Percentiles rank a stretch among this genome's conserved stretches.
phyloP scores from a whole-genome alignment of 768 basidiomycete genomes.

The Scleroderma bovista region DNA sequence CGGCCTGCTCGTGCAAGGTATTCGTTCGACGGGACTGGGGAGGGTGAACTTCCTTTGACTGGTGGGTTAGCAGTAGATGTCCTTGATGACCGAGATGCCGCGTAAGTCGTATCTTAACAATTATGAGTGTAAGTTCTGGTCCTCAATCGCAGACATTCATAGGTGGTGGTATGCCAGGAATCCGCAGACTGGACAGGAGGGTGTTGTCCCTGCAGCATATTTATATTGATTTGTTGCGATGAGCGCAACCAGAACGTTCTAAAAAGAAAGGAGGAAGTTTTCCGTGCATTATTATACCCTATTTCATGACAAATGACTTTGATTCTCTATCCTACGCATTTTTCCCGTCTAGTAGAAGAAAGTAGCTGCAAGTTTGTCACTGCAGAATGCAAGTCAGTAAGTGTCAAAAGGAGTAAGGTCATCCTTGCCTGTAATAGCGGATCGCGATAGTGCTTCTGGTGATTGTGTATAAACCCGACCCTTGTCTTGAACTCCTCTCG shows the following conservation, averaged over 20 bases:
- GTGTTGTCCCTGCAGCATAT: constrained; percentile 90
- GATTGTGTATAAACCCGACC: constrained; percentile 74
- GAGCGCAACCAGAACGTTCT: constrained; percentile 3
- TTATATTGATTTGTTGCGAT: constrained; percentile 54
- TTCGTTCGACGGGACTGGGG: constrained; percentile 73
- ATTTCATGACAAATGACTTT: constrained; percentile 18
- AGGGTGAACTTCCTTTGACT: constrained; percentile 69
- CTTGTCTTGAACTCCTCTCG: constrained; percentile 82
- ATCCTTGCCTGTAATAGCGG: constrained; percentile 52
- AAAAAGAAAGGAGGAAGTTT: no score
- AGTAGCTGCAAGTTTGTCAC: constrained; percentile 7
- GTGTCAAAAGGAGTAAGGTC: background rate
- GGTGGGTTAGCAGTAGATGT: constrained; percentile 71
- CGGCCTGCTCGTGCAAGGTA: constrained; percentile 77
- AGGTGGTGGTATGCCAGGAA: constrained; percentile 97
- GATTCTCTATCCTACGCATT: constrained; percentile 16
- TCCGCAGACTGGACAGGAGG: constrained; percentile 71
- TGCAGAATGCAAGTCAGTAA: background rate
- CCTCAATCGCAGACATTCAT: constrained; percentile 13
- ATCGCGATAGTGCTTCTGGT: constrained; percentile 85
- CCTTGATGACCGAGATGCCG: constrained; percentile 73
- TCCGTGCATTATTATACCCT: constrained; percentile 31
- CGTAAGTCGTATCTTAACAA: constrained; percentile 42
- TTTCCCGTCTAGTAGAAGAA: constrained; percentile 6
- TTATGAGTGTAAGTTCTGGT: no score